These are phyloP conservation scores for Centella asiatica DNA, from an alignment of 129 eudicot species.

Conservation along the genomic window DNA sequence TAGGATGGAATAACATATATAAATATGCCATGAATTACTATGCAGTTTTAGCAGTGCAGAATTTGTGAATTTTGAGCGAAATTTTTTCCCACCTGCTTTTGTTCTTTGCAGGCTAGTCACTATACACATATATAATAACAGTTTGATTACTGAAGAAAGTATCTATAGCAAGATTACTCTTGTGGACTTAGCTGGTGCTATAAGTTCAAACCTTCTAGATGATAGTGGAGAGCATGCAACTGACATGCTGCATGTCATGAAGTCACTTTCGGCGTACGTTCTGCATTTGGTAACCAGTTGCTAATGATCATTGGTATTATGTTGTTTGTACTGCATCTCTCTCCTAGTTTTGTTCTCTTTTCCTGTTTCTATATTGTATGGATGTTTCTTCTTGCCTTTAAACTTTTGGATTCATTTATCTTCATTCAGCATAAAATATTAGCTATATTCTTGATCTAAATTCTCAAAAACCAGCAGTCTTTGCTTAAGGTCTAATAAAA, in stretches of 20 bases:
- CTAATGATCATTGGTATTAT: neutral
- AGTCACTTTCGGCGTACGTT: slow-evolving; percentile 88
- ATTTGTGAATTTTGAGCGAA: slow-evolving; percentile 1
- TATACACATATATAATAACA: slow-evolving; percentile 69
- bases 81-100: slow-evolving; percentile 11
- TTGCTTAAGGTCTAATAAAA: too few relatives aligned
- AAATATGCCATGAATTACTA: neutral
- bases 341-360: neutral
- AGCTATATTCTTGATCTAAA: too few relatives aligned
- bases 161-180: slow-evolving; percentile 85
- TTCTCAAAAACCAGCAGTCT: too few relatives aligned
- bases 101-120: slow-evolving; percentile 66
- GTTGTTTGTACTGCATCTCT: neutral
- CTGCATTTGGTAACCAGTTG: neutral
- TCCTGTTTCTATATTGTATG: neutral
- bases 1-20: neutral
- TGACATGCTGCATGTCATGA: slow-evolving; percentile 77
- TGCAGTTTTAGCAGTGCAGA: neutral
- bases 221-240: slow-evolving; percentile 76
- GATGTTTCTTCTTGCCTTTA: neutral
- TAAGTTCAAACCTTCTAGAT: slow-evolving; percentile 47
- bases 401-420: too few relatives aligned
- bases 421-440: too few relatives aligned
- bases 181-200: slow-evolving; percentile 97
- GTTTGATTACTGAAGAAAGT: slow-evolving; percentile 74